phyloP scores from a whole-genome alignment of 345 rosid genomes.

The Euphorbia tirucalli region DNA sequence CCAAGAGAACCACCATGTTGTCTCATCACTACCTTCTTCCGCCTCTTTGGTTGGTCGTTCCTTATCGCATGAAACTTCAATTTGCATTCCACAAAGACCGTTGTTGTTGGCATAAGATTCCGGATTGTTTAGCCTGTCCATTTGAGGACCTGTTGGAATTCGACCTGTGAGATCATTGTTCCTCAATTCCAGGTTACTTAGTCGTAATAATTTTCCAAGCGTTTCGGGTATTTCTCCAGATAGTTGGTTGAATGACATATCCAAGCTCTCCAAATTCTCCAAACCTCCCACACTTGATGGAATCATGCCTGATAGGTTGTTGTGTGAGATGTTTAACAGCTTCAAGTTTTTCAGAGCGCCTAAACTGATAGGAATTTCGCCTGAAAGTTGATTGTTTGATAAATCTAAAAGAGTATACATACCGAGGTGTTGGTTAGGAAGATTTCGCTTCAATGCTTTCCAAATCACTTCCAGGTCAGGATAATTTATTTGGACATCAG shows the following conservation, averaged over 20 bases:
- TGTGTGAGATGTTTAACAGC: constrained; percentile 2
- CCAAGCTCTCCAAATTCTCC: not conserved
- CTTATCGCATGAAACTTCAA: not conserved
- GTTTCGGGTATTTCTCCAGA: constrained; percentile 5
- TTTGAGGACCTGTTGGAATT: constrained; percentile 1
- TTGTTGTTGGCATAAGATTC: not conserved
- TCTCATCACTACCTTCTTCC: not conserved
- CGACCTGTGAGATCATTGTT: not conserved
- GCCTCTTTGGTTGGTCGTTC: not conserved
- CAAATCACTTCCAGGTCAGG: not conserved
- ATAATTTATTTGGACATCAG: not conserved
- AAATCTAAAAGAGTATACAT: not conserved
- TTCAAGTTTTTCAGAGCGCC: not conserved
- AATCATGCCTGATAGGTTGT: not conserved
- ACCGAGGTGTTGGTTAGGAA: not conserved
- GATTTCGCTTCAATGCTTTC: not conserved
- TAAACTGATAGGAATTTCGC: not conserved
- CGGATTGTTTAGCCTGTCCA: constrained; percentile 7
- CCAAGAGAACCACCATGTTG: constrained; percentile 1
- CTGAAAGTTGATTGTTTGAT: not conserved
- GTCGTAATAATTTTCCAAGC: not conserved
- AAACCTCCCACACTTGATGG: not conserved
- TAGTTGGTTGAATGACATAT: not conserved
- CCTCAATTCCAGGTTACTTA: not conserved
- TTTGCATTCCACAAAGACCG: constrained; percentile 1